Conservation (phyloP, 225 moss, liverwort and hornwort species). For the Sphagnum contortum region DNA sequence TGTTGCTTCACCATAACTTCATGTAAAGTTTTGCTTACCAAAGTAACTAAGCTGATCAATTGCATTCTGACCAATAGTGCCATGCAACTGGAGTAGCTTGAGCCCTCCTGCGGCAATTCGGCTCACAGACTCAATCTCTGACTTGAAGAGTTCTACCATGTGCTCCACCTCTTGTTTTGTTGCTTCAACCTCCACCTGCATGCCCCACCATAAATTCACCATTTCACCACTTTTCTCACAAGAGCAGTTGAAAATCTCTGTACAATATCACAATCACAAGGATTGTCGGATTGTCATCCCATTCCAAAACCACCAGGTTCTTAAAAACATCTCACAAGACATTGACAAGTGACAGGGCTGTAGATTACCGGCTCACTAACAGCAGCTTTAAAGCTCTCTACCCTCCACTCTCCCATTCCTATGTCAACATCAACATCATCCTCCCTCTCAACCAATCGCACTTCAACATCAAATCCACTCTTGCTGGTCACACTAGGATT, state of each 20-base stretch:
- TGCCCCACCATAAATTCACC: neutral
- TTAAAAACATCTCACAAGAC: neutral
- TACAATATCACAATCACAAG: too few relatives aligned
- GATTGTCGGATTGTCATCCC: too few relatives aligned
- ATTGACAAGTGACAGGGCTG: neutral
- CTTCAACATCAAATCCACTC: slow-evolving; percentile 87
- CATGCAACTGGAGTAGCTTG: slow-evolving; percentile 79
- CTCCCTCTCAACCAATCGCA: slow-evolving; percentile 75
- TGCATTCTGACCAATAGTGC: slow-evolving; percentile 81
- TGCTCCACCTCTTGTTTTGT: slow-evolving; percentile 86
- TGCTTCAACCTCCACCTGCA: slow-evolving; percentile 82
- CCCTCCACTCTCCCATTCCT: slow-evolving; percentile 73
- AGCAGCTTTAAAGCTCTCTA: slow-evolving; percentile 79
- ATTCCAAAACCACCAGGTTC: too few relatives aligned
- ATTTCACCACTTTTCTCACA: neutral
- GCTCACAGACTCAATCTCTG: slow-evolving; percentile 88
- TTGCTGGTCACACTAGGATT: slow-evolving; percentile 66
- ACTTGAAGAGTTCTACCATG: slow-evolving; percentile 68
- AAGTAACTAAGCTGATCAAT: slow-evolving; percentile 93
- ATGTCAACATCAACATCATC: slow-evolving; percentile 42
- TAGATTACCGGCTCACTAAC: slow-evolving; percentile 79
- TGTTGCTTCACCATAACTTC: too few relatives aligned
- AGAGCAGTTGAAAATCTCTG: neutral
- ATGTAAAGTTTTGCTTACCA: slow-evolving; percentile 31
- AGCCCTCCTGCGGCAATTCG: slow-evolving; percentile 81